These are phyloP conservation scores for Pichia nanzhaoensis DNA, from an alignment of 805 yeast species.

Conservation along the genomic window DNA sequence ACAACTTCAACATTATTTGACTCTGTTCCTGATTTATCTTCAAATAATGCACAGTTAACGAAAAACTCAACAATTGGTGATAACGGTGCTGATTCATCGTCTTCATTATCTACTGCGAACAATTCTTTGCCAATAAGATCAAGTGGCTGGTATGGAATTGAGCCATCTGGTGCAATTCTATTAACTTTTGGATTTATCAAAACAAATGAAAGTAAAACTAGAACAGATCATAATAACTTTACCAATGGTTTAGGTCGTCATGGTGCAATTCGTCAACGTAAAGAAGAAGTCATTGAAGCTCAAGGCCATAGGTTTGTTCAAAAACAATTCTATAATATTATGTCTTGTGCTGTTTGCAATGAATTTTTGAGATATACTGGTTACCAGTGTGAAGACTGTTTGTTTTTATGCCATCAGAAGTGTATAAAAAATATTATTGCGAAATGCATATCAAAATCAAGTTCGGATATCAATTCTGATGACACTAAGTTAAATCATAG, in stretches of 20 bases:
- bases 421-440: constrained; percentile 78
- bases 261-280: constrained; percentile 94
- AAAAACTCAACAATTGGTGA: not conserved
- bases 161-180: constrained; percentile 89
- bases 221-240: constrained; percentile 40
- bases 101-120: constrained; percentile 12
- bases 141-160: constrained; percentile 85
- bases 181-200: constrained; percentile 76
- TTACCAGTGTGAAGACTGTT: constrained; percentile 79
- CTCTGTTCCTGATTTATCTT: not conserved
- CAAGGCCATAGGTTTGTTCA: constrained; percentile 97
- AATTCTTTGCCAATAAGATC: constrained; percentile 22
- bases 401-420: constrained; percentile 71
- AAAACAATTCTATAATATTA: constrained; percentile 89
- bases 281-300: constrained; percentile 84
- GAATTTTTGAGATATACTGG: constrained; percentile 88
- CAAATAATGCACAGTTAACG: not conserved
- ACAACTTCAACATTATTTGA: not conserved
- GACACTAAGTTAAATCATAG: constrained; percentile 86
- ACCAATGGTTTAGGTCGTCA: constrained; percentile 82
- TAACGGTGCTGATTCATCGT: constrained; percentile 2
- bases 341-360: constrained; percentile 97
- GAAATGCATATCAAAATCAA: constrained; percentile 73
- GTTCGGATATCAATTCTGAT: constrained; percentile 61
- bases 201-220: constrained; percentile 35